Conservation (phyloP, 129 eudicot genomes). For the Flaveria linearis region DNA sequence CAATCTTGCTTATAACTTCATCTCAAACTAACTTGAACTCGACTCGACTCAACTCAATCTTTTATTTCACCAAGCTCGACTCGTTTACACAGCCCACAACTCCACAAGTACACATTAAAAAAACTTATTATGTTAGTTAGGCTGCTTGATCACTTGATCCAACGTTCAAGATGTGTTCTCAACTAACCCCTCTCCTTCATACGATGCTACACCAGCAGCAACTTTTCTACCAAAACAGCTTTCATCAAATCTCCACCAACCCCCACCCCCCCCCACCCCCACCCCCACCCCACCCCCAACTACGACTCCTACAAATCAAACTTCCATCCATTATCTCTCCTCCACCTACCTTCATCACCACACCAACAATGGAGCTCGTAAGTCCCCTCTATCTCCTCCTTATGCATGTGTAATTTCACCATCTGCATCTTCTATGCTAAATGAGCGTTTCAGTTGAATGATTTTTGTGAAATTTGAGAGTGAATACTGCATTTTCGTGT, state of each 20-base stretch:
- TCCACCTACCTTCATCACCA: slow-evolving; percentile 17
- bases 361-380: slow-evolving; percentile 38
- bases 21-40: too few relatives aligned
- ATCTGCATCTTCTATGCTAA: neutral
- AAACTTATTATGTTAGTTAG: too few relatives aligned
- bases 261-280: neutral
- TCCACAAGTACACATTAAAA: too few relatives aligned
- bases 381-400: neutral
- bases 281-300: neutral
- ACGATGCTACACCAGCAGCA: neutral
- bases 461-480: too few relatives aligned
- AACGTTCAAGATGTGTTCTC: slow-evolving; percentile 30
- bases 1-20: too few relatives aligned
- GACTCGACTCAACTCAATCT: too few relatives aligned
- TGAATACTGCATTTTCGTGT: too few relatives aligned
- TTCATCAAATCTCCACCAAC: slow-evolving; percentile 24
- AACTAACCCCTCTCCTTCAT: slow-evolving; percentile 27
- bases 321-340: slow-evolving; percentile 22
- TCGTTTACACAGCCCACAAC: too few relatives aligned
- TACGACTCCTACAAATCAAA: slow-evolving; percentile 13
- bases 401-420: too few relatives aligned
- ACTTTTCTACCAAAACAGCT: neutral
- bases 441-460: neutral
- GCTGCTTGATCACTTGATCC: neutral
- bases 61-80: too few relatives aligned